phyloP scores from a whole-genome alignment of 106 monocot genomes.

The Dendrobium officinale region DNA sequence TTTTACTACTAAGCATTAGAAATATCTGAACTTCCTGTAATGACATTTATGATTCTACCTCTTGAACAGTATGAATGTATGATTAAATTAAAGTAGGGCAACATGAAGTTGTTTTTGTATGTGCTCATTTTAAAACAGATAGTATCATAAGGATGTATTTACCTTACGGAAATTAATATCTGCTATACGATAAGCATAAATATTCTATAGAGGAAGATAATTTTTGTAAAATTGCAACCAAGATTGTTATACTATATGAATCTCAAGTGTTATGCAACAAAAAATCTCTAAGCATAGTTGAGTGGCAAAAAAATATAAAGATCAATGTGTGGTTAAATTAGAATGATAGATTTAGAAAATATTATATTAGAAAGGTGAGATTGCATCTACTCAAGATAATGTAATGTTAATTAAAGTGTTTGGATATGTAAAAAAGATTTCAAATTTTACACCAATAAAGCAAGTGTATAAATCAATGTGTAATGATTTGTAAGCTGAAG shows the following conservation, averaged over 20 bases:
- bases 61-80: neutral
- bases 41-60: neutral
- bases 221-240: too few relatives aligned
- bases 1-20: neutral
- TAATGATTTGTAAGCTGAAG: neutral
- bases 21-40: neutral
- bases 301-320: neutral
- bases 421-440: neutral
- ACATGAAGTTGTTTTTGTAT: too few relatives aligned
- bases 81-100: too few relatives aligned
- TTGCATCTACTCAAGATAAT: neutral
- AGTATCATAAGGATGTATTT: too few relatives aligned
- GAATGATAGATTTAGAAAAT: neutral
- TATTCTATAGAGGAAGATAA: too few relatives aligned
- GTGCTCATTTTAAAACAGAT: too few relatives aligned
- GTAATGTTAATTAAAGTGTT: neutral
- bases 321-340: neutral
- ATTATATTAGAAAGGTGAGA: neutral
- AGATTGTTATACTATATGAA: too few relatives aligned
- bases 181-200: too few relatives aligned
- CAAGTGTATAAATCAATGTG: neutral
- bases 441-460: neutral
- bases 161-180: too few relatives aligned
- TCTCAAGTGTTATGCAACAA: neutral
- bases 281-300: neutral